A percentile compares a stretch with the other conserved stretches of the same genome.
phyloP scores from a whole-genome alignment of 441 rosid genomes.

The Capsella rubella region DNA sequence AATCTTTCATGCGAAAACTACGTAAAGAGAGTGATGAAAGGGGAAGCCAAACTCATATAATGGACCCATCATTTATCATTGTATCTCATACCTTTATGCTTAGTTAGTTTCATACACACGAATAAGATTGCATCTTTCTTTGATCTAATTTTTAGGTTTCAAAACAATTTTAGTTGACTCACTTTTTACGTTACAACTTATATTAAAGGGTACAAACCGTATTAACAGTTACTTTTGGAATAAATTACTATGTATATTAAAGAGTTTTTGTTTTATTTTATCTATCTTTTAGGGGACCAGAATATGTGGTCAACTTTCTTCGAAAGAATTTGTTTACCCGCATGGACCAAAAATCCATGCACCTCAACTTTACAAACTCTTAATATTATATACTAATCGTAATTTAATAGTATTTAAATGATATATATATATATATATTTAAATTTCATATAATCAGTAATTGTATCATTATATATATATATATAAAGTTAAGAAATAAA shows the following conservation, averaged over 20 bases:
- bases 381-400: no score
- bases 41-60: slow-evolving; percentile 19
- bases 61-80: slow-evolving; percentile 21
- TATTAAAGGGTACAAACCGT: slow-evolving; percentile 12
- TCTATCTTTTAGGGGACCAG: neutral
- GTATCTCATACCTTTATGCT: slow-evolving; percentile 17
- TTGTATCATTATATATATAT: neutral
- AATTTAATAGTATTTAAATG: no score
- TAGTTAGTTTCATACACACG: slow-evolving; percentile 16
- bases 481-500: neutral
- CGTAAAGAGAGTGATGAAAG: slow-evolving; percentile 30
- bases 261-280: neutral
- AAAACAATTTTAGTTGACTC: slow-evolving; percentile 12
- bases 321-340: neutral
- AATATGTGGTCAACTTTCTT: slow-evolving; percentile 8
- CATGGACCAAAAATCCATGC: slow-evolving; percentile 4
- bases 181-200: slow-evolving; percentile 18
- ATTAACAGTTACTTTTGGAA: slow-evolving; percentile 24
- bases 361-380: neutral
- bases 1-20: slow-evolving; percentile 25
- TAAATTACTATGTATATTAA: slow-evolving; percentile 3
- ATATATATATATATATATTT: no score
- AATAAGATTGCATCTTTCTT: slow-evolving; percentile 14
- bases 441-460: no score
- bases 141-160: neutral